phyloP scores from a whole-genome alignment of 192 early-diverging fungal species.

The Geosiphon pyriformis region DNA sequence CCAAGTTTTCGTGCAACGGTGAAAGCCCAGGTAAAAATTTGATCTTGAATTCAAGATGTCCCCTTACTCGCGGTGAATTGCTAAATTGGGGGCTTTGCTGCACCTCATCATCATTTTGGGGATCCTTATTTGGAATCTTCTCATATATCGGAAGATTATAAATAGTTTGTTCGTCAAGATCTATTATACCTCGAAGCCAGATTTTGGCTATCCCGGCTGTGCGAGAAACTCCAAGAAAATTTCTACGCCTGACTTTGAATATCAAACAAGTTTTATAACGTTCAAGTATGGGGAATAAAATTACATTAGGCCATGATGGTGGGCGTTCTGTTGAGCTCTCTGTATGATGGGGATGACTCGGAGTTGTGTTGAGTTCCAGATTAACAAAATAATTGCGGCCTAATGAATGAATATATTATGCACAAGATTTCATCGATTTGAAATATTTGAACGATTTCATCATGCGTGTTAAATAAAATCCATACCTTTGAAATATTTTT shows the following conservation, averaged over 20 bases:
- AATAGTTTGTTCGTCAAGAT: background rate
- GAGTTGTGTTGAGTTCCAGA: background rate
- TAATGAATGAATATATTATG: background rate
- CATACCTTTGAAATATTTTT: background rate
- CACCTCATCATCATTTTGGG: background rate
- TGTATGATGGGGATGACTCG: background rate
- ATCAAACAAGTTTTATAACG: constrained; percentile 5
- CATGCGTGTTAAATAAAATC: background rate
- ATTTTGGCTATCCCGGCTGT: background rate
- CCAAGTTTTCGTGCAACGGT: background rate
- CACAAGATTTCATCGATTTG: too few relatives aligned
- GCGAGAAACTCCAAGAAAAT: background rate
- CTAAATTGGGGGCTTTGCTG: background rate
- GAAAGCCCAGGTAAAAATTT: background rate
- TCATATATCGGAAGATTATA: constrained; percentile 1
- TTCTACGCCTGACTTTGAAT: background rate
- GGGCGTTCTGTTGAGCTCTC: background rate
- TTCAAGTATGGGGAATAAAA: constrained; percentile 8
- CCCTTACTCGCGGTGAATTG: background rate
- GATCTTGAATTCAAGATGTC: background rate
- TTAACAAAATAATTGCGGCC: background rate
- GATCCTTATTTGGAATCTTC: background rate
- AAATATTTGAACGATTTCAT: background rate
- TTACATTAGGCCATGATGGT: constrained; percentile 1
- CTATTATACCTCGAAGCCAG: constrained; percentile 1